A percentile compares a stretch with the other conserved stretches of the same genome.
Evolutionary conservation across 768 basidiomycete genomes (phyloP).

Genomic region (Leccinum subgranulosum): DNA sequence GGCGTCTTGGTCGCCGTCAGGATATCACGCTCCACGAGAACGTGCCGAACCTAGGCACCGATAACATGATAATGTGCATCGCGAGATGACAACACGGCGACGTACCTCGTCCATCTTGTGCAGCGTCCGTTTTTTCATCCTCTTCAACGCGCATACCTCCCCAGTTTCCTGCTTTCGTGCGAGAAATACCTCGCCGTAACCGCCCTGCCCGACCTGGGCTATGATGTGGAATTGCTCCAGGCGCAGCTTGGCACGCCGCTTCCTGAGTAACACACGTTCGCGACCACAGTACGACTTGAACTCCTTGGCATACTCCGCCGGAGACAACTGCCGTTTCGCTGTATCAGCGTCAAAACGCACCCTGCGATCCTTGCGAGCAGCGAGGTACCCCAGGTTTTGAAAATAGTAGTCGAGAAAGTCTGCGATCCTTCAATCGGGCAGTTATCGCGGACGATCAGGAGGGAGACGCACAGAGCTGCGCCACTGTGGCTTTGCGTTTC

Average conservation of each 20-base stretch:
- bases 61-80: neutral
- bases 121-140: constrained; percentile 91
- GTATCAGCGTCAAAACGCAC: constrained; percentile 83
- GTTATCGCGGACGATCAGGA: constrained; percentile 7
- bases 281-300: constrained; percentile 92
- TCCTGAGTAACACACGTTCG: constrained; percentile 89
- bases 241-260: constrained; percentile 86
- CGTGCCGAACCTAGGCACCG: constrained; percentile 78
- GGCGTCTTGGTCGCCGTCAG: constrained; percentile 96
- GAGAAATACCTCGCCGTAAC: constrained; percentile 96
- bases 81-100: neutral
- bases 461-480: constrained; percentile 79
- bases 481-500: constrained; percentile 93
- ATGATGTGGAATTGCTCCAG: constrained; percentile 98
- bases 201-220: constrained; percentile 97
- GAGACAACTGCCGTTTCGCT: constrained; percentile 52
- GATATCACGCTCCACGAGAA: constrained; percentile 96
- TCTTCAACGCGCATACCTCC: constrained; percentile 96
- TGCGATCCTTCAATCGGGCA: constrained; percentile 30
- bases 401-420: constrained; percentile 99
- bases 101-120: constrained; percentile 97
- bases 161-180: constrained; percentile 94
- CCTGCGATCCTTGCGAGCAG: constrained; percentile 80
- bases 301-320: constrained; percentile 65
- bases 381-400: constrained; percentile 87